A percentile compares a stretch with the other conserved stretches of the same genome.
phyloP scores from a whole-genome alignment of 1,284 basidiomycete species.

The Psilocybe mexicana region DNA sequence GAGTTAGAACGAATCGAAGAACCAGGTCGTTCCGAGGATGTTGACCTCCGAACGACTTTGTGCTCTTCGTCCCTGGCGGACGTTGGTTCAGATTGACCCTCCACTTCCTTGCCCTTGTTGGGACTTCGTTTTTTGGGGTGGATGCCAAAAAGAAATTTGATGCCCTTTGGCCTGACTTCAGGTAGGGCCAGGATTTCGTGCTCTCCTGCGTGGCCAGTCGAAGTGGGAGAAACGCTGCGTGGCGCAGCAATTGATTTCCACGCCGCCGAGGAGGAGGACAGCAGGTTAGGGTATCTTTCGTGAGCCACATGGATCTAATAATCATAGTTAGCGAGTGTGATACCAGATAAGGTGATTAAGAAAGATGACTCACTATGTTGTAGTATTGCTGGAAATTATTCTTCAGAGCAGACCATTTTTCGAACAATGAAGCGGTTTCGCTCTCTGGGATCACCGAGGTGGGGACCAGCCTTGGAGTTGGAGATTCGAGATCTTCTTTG shows the following conservation, averaged over 20 bases:
- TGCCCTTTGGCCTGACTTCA: not conserved
- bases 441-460: not conserved
- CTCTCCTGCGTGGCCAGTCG: constrained; percentile 5
- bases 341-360: not conserved
- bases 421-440: constrained; percentile 4
- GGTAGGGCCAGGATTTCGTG: not conserved
- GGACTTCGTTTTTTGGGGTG: not conserved
- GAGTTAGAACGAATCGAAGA: not conserved
- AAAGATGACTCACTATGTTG: constrained; percentile 21
- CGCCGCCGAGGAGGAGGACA: constrained; percentile 22
- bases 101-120: not conserved
- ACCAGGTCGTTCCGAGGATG: not conserved
- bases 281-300: constrained; percentile 22
- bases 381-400: constrained; percentile 28
- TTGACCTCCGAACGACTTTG: not conserved
- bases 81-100: no score
- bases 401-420: constrained; percentile 23
- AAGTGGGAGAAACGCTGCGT: constrained; percentile 12
- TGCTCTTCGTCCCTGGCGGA: not conserved
- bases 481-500: constrained; percentile 27
- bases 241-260: constrained; percentile 23
- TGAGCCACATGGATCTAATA: constrained; percentile 23
- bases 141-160: not conserved
- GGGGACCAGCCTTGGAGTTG: constrained; percentile 9
- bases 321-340: not conserved